phyloP scores from a whole-genome alignment of 148 eudicot genomes.

The Cornus suecica region DNA sequence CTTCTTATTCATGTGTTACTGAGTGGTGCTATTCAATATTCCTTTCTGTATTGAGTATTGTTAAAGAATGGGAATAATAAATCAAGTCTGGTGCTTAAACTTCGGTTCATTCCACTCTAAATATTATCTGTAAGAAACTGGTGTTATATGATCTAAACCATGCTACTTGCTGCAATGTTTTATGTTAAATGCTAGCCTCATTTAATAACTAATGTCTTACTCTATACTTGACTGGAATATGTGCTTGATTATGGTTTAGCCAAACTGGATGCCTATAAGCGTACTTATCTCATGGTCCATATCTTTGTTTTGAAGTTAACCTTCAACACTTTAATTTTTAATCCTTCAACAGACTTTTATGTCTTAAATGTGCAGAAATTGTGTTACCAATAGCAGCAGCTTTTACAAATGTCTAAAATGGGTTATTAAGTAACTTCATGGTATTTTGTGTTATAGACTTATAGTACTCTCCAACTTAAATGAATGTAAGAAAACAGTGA shows the following conservation, averaged over 20 bases:
- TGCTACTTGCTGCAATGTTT: background rate
- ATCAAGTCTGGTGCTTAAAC: background rate
- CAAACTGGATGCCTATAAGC: background rate
- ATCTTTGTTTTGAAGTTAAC: too few species aligned
- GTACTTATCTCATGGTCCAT: background rate
- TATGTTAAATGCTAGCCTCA: background rate
- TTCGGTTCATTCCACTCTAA: background rate
- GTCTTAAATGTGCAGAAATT: too few species aligned
- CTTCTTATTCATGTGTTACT: conserved; percentile 1
- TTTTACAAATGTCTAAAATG: background rate
- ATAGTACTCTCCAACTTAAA: background rate
- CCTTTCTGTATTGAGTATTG: background rate
- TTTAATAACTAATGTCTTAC: background rate
- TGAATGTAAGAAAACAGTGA: background rate
- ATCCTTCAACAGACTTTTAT: too few species aligned
- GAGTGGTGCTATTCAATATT: background rate
- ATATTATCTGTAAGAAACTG: background rate
- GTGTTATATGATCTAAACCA: background rate
- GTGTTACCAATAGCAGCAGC: background rate
- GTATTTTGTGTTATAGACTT: background rate
- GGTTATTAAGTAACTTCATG: background rate
- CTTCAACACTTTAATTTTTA: too few species aligned
- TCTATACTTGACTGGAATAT: background rate
- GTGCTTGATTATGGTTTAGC: background rate
- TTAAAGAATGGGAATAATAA: background rate